Conservation (phyloP, 2,329 filamentous ascomycete genomes). For the Tolypocladium tropicale region DNA sequence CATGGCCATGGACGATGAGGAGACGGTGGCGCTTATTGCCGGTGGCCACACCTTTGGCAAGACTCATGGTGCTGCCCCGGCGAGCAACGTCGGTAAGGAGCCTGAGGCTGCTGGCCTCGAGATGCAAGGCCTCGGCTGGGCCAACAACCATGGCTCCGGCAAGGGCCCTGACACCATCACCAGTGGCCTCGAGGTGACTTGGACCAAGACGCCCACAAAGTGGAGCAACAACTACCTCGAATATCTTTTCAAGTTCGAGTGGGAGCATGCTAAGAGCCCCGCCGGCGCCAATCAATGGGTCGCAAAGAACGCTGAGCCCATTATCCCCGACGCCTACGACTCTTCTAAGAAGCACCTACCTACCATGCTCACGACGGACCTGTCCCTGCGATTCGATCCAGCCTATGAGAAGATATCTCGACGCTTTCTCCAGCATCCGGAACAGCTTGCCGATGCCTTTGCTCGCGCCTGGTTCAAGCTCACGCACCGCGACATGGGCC, state of each 20-base stretch:
- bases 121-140: constrained; percentile 64
- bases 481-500: constrained; percentile 70
- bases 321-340: constrained; percentile 65
- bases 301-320: constrained; percentile 54
- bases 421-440: constrained; percentile 57
- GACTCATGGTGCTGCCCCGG: constrained; percentile 62
- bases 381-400: constrained; percentile 62
- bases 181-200: constrained; percentile 67
- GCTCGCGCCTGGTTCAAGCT: constrained; percentile 75
- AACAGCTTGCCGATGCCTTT: constrained; percentile 60
- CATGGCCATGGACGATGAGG: constrained; percentile 78
- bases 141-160: constrained; percentile 51
- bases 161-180: constrained; percentile 67
- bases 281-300: constrained; percentile 70
- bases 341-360: constrained; percentile 61
- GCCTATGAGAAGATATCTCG: constrained; percentile 67
- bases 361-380: constrained; percentile 68
- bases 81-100: constrained; percentile 55
- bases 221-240: constrained; percentile 68
- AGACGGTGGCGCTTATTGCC: constrained; percentile 70
- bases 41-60: constrained; percentile 75
- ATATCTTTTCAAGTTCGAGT: constrained; percentile 70
- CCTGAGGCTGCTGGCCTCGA: constrained; percentile 55
- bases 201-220: constrained; percentile 66
- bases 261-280: constrained; percentile 66